Percentiles rank a stretch among this genome's conserved stretches.
Conservation (phyloP, 495 filamentous ascomycete species). For the Hypomontagnella monticulosa region DNA sequence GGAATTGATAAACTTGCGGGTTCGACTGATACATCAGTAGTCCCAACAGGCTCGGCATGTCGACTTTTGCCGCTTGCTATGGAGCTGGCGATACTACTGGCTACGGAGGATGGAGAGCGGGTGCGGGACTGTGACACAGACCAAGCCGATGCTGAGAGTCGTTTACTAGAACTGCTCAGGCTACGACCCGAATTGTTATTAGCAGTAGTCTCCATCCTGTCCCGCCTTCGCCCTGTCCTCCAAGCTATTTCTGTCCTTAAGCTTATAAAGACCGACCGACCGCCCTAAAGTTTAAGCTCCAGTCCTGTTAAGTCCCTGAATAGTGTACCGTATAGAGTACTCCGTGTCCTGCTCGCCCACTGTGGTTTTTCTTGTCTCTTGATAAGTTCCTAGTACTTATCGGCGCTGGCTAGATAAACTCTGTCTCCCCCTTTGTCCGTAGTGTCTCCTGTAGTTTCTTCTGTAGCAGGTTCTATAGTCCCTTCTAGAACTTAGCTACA, state of each 20-base stretch:
- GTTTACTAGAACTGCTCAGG: constrained; percentile 25
- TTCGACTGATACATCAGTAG: constrained; percentile 58
- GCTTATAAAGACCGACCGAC: constrained; percentile 6
- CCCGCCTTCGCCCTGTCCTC: not conserved
- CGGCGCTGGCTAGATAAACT: constrained; percentile 3
- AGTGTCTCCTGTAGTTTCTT: constrained; percentile 1
- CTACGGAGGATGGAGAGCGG: constrained; percentile 49
- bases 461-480: not conserved
- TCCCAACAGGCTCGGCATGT: constrained; percentile 61
- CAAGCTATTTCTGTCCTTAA: not conserved
- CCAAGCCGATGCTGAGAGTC: constrained; percentile 44
- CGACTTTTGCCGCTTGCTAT: constrained; percentile 60
- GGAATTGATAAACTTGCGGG: constrained; percentile 70
- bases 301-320: not conserved
- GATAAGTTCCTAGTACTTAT: constrained; percentile 28
- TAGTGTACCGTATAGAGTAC: constrained; percentile 20
- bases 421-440: constrained; percentile 7
- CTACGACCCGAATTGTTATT: constrained; percentile 26
- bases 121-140: constrained; percentile 39
- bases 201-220: constrained; percentile 20
- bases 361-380: constrained; percentile 25
- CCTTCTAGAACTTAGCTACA: constrained; percentile 6
- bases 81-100: constrained; percentile 45
- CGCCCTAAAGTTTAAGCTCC: not conserved
- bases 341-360: constrained; percentile 5